Percentiles rank a stretch among this genome's conserved stretches.
These are phyloP conservation scores for Fraxinus latifolia DNA, from an alignment of 305 asterid species.

Conservation along the genomic window DNA sequence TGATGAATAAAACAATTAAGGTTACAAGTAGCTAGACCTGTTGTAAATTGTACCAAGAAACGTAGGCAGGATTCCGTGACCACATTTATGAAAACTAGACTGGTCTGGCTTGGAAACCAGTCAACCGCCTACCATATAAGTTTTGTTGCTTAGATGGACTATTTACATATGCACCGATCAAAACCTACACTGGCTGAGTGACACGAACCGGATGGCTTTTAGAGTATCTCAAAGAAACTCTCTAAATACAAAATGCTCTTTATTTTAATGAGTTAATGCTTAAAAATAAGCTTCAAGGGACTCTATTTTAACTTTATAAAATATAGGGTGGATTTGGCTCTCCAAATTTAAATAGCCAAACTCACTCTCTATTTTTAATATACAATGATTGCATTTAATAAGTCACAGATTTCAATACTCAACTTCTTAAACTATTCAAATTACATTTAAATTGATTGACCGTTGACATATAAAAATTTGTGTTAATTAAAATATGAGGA, in stretches of 20 bases:
- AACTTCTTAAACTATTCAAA: neutral
- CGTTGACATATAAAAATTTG: neutral
- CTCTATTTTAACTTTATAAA: neutral
- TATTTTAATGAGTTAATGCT: neutral
- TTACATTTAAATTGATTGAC: neutral
- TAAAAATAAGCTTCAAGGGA: neutral
- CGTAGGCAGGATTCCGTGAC: neutral
- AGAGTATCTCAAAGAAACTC: neutral
- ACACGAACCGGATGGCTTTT: neutral
- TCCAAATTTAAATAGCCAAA: neutral
- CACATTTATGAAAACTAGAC: neutral
- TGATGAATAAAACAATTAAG: neutral
- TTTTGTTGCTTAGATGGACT: neutral
- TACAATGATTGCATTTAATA: neutral
- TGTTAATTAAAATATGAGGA: neutral
- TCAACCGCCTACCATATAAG: neutral
- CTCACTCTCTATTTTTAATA: neutral
- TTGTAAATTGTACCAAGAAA: neutral
- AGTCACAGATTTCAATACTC: neutral
- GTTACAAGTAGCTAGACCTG: neutral
- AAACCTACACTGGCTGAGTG: neutral
- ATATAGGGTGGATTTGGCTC: neutral
- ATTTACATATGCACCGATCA: neutral
- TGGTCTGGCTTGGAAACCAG: neutral
- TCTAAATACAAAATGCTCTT: neutral